Evolutionary conservation across 2,329 filamentous ascomycete species (phyloP).

Genomic region (Verticillium alfalfae): DNA sequence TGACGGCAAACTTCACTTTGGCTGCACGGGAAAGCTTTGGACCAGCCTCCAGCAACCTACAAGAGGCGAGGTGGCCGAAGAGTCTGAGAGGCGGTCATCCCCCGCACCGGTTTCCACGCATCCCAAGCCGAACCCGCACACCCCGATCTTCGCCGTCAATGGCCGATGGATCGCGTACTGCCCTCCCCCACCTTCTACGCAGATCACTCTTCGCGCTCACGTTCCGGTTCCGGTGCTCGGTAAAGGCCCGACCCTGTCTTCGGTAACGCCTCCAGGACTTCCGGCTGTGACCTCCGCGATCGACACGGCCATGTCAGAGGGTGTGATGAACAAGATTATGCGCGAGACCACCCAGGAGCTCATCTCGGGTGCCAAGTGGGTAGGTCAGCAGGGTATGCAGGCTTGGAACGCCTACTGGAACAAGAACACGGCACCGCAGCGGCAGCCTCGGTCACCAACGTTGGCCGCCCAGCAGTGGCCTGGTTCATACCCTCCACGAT

Average conservation of each 20-base stretch:
- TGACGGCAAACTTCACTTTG: constrained; percentile 40
- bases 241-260: constrained; percentile 50
- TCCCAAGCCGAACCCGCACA: constrained; percentile 41
- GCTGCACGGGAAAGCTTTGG: constrained; percentile 86
- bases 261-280: constrained; percentile 63
- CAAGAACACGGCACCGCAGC: constrained; percentile 38
- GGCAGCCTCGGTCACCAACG: constrained; percentile 35
- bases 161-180: constrained; percentile 75
- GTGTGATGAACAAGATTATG: constrained; percentile 70
- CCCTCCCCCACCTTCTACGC: constrained; percentile 65
- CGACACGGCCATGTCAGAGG: constrained; percentile 67
- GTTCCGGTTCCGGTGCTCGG: constrained; percentile 50
- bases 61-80: constrained; percentile 40
- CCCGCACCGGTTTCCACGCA: constrained; percentile 20
- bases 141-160: constrained; percentile 63
- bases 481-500: constrained; percentile 34
- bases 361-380: constrained; percentile 69
- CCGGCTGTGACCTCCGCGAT: constrained; percentile 62
- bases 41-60: constrained; percentile 67
- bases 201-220: constrained; percentile 63
- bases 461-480: constrained; percentile 42
- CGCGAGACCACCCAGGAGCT: constrained; percentile 75
- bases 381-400: constrained; percentile 70
- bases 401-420: constrained; percentile 82
- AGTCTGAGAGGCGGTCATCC: constrained; percentile 34